Conservation (phyloP, 495 filamentous ascomycete species). For the Aspergillus bertholletiae region DNA sequence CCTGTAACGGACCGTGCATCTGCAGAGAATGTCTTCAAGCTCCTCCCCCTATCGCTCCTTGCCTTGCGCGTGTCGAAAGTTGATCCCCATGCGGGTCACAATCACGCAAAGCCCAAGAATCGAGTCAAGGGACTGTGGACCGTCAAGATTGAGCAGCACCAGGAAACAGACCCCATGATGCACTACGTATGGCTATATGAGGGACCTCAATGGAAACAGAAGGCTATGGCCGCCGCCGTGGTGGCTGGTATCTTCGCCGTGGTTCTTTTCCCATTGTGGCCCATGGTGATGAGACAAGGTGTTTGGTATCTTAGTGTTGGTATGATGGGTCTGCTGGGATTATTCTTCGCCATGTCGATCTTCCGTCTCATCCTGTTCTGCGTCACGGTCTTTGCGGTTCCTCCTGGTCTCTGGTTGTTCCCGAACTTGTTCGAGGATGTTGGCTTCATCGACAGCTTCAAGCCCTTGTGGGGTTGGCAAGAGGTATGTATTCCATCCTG, state of each 20-base stretch:
- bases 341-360: conserved; percentile 98
- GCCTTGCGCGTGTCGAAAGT: conserved; percentile 86
- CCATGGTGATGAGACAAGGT: conserved; percentile 80
- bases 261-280: conserved; percentile 97
- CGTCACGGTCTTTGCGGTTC: conserved; percentile 76
- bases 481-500: conserved; percentile 56
- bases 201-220: conserved; percentile 87
- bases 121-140: conserved; percentile 95
- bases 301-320: conserved; percentile 98
- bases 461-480: conserved; percentile 97
- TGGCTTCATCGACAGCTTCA: conserved; percentile 96
- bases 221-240: conserved; percentile 81
- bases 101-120: conserved; percentile 77
- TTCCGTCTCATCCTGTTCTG: conserved; percentile 95
- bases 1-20: conserved; percentile 80
- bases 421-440: conserved; percentile 99
- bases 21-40: conserved; percentile 89
- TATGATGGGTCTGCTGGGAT: conserved; percentile 82
- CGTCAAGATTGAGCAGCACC: conserved; percentile 93
- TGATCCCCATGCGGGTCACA: conserved; percentile 69
- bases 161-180: conserved; percentile 84
- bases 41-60: conserved; percentile 91
- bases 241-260: conserved; percentile 78
- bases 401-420: conserved; percentile 94
- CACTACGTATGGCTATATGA: conserved; percentile 98